phyloP scores from a whole-genome alignment of 2,329 filamentous ascomycete genomes.

The Claviceps arundinis region DNA sequence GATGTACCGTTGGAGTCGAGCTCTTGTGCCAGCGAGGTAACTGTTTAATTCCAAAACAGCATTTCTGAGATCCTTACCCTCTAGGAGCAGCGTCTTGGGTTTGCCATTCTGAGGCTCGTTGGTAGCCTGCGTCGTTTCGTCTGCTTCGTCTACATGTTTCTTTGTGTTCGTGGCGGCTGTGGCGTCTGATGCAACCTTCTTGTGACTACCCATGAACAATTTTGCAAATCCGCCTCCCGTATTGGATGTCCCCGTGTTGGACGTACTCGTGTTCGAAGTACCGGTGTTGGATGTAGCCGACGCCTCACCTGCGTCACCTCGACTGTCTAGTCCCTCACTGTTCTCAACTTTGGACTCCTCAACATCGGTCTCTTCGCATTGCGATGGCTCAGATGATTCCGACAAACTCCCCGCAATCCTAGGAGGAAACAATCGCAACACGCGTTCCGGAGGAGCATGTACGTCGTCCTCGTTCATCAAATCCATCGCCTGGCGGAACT shows the following conservation, averaged over 20 bases:
- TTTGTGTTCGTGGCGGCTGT: conserved; percentile 52
- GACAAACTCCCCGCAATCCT: conserved; percentile 75
- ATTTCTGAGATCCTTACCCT: conserved; percentile 71
- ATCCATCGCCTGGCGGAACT: conserved; percentile 76
- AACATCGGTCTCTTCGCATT: conserved; percentile 29
- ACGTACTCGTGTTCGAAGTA: too few relatives aligned
- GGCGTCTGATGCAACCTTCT: conserved; percentile 36
- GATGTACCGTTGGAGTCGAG: conserved; percentile 46
- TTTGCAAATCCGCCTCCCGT: conserved; percentile 38
- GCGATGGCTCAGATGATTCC: conserved; percentile 29
- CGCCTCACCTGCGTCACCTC: conserved; percentile 12
- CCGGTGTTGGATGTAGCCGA: conserved; percentile 25
- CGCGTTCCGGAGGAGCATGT: conserved; percentile 75
- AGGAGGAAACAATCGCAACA: conserved; percentile 72
- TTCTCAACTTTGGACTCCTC: conserved; percentile 17
- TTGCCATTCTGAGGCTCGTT: conserved; percentile 25
- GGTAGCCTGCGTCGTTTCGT: conserved; percentile 39
- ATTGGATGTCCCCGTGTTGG: conserved; percentile 6
- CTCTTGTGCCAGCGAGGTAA: conserved; percentile 77
- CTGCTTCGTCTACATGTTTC: conserved; percentile 37
- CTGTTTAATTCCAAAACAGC: conserved; percentile 74
- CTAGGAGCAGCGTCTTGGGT: conserved; percentile 35
- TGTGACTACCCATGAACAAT: conserved; percentile 34
- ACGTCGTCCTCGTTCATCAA: conserved; percentile 76
- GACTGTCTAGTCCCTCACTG: conserved; percentile 14